Evolutionary conservation across 192 early-diverging fungal species (phyloP).

Genomic region (Linnemannia elongata): DNA sequence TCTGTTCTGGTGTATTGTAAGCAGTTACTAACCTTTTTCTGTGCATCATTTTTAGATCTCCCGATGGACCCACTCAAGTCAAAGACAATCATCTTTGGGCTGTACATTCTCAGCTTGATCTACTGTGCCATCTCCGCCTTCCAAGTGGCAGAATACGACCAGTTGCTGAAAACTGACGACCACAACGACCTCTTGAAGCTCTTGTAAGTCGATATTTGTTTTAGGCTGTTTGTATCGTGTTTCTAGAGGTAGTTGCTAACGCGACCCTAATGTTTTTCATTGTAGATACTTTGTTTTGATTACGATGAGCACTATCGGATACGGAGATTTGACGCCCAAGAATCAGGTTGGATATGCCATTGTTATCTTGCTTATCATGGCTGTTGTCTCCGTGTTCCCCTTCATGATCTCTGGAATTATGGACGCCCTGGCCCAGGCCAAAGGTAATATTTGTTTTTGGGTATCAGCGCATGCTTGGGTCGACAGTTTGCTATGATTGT

Average conservation of each 20-base stretch:
- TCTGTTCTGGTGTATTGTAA: not conserved
- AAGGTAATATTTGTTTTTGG: constrained; percentile 20
- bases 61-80: constrained; percentile 65
- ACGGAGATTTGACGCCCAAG: constrained; percentile 77
- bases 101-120: constrained; percentile 66
- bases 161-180: constrained; percentile 59
- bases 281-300: constrained; percentile 72
- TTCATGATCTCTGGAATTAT: constrained; percentile 64
- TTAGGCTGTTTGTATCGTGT: not conserved
- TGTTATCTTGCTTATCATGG: constrained; percentile 71
- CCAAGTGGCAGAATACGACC: constrained; percentile 65
- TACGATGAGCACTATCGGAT: constrained; percentile 79
- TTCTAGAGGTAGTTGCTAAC: no score
- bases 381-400: constrained; percentile 71
- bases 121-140: constrained; percentile 75
- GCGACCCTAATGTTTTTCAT: no score
- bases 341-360: constrained; percentile 69
- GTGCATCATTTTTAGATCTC: constrained; percentile 44
- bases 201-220: constrained; percentile 22
- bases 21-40: not conserved
- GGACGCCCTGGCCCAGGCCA: constrained; percentile 53
- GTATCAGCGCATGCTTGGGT: not conserved
- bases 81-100: constrained; percentile 66
- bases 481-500: no score
- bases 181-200: constrained; percentile 52